A percentile compares a stretch with the other conserved stretches of the same genome.
Evolutionary conservation across 345 rosid genomes (phyloP).

Genomic region (Hypericum androsaemum): DNA sequence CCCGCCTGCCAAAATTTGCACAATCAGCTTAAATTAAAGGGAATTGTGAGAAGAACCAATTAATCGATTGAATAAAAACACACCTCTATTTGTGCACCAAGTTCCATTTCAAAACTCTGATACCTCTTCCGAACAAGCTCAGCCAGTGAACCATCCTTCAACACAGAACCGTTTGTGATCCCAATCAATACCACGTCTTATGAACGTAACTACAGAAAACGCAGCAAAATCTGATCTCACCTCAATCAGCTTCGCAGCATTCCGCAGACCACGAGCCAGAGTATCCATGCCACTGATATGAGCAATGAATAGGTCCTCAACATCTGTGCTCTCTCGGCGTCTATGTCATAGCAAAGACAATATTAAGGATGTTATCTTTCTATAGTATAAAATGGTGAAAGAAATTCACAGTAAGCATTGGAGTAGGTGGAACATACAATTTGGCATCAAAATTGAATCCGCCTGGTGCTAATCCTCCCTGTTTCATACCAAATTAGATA

Average conservation of each 20-base stretch:
- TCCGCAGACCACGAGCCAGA: slow-evolving; percentile 78
- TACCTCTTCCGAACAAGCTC: slow-evolving; percentile 65
- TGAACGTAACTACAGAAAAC: not conserved
- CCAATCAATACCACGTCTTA: too few relatives aligned
- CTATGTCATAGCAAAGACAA: slow-evolving; percentile 27
- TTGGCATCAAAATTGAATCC: slow-evolving; percentile 98
- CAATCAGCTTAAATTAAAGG: not conserved
- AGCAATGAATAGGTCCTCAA: slow-evolving; percentile 84
- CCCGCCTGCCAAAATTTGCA: slow-evolving; percentile 44
- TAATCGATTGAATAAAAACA: too few relatives aligned
- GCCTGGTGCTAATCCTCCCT: slow-evolving; percentile 95
- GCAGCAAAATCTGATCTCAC: slow-evolving; percentile 17
- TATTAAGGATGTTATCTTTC: not conserved
- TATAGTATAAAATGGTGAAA: too few relatives aligned
- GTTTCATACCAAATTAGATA: slow-evolving; percentile 11
- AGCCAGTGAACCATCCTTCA: slow-evolving; percentile 56
- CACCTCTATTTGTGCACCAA: slow-evolving; percentile 61
- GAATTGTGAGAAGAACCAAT: too few relatives aligned
- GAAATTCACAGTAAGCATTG: too few relatives aligned
- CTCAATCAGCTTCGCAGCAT: slow-evolving; percentile 73
- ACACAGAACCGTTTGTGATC: not conserved
- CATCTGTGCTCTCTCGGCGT: slow-evolving; percentile 92
- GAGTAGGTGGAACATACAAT: slow-evolving; percentile 49
- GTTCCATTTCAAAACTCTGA: slow-evolving; percentile 60
- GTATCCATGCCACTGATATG: slow-evolving; percentile 92